These are phyloP conservation scores for Boletellus emodensis DNA, from an alignment of 768 basidiomycete genomes.

Conservation along the genomic window DNA sequence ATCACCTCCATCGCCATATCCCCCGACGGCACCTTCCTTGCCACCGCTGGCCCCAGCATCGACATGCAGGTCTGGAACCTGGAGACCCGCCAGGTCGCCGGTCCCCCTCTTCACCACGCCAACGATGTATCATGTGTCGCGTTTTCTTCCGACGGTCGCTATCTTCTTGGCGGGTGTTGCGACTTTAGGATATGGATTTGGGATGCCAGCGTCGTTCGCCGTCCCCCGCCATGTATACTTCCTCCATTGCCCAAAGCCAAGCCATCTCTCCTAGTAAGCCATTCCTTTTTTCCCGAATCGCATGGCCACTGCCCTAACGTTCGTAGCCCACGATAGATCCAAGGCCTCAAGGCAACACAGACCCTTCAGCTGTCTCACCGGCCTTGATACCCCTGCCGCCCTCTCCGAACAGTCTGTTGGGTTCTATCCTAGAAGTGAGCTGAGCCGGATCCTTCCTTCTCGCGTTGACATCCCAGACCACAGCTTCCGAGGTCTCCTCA, in stretches of 20 bases:
- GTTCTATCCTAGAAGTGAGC: slow-evolving; percentile 21
- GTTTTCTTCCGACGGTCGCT: slow-evolving; percentile 29
- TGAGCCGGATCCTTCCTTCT: background rate
- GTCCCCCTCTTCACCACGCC: slow-evolving; percentile 23
- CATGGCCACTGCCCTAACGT: background rate
- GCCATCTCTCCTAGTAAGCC: slow-evolving; percentile 12
- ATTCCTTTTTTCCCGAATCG: background rate
- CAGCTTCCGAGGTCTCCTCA: slow-evolving; percentile 16
- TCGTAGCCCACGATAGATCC: slow-evolving; percentile 7
- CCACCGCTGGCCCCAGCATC: slow-evolving; percentile 29
- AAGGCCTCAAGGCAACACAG: slow-evolving; percentile 1
- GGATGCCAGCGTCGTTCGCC: slow-evolving; percentile 22
- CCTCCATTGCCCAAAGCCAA: slow-evolving; percentile 9
- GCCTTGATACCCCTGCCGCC: slow-evolving; percentile 23
- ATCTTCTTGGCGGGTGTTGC: slow-evolving; percentile 26
- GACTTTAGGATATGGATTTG: slow-evolving; percentile 29
- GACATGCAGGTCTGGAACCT: slow-evolving; percentile 32
- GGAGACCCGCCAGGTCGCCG: slow-evolving; percentile 15
- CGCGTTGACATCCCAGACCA: background rate
- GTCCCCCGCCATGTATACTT: slow-evolving; percentile 9
- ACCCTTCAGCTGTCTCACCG: slow-evolving; percentile 5
- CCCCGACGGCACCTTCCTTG: slow-evolving; percentile 28
- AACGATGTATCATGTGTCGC: slow-evolving; percentile 31
- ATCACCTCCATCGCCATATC: slow-evolving; percentile 32
- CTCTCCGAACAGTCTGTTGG: slow-evolving; percentile 14